Percentiles rank a stretch among this genome's conserved stretches.
These are phyloP conservation scores for Lachnellula arida DNA, from an alignment of 2,329 filamentous ascomycete species.

Conservation along the genomic window DNA sequence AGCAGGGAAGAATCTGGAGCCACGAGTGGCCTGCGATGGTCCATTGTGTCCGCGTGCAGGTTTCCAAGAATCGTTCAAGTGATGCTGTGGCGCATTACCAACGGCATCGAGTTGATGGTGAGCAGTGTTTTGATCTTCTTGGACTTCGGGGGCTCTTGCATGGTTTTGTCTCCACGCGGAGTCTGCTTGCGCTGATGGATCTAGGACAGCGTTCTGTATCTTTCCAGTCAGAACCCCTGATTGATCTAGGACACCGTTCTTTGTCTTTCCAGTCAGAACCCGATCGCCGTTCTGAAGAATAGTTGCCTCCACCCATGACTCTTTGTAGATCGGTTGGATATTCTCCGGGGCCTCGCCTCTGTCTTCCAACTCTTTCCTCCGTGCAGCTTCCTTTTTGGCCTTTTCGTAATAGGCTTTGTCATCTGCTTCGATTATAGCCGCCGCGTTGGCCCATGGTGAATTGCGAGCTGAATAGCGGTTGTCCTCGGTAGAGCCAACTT, in stretches of 20 bases:
- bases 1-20: constrained; percentile 58
- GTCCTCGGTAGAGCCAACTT: constrained; percentile 4
- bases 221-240: constrained; percentile 24
- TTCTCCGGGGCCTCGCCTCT: constrained; percentile 19
- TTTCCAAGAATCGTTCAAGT: constrained; percentile 31
- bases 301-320: constrained; percentile 23
- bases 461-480: constrained; percentile 10
- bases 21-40: constrained; percentile 41
- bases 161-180: not conserved
- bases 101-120: constrained; percentile 15
- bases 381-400: constrained; percentile 21
- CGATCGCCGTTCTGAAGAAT: constrained; percentile 7
- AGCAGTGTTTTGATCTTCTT: constrained; percentile 20
- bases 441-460: constrained; percentile 26
- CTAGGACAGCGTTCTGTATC: constrained; percentile 18
- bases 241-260: no score
- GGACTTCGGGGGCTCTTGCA: constrained; percentile 6
- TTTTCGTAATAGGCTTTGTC: constrained; percentile 15
- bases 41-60: constrained; percentile 25
- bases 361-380: constrained; percentile 22
- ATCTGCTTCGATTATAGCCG: constrained; percentile 26
- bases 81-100: constrained; percentile 15
- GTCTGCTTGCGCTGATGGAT: constrained; percentile 6
- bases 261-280: no score
- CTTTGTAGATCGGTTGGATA: constrained; percentile 23